Evolutionary conservation across 2,329 filamentous ascomycete genomes (phyloP).

Genomic region (Calycina marina): DNA sequence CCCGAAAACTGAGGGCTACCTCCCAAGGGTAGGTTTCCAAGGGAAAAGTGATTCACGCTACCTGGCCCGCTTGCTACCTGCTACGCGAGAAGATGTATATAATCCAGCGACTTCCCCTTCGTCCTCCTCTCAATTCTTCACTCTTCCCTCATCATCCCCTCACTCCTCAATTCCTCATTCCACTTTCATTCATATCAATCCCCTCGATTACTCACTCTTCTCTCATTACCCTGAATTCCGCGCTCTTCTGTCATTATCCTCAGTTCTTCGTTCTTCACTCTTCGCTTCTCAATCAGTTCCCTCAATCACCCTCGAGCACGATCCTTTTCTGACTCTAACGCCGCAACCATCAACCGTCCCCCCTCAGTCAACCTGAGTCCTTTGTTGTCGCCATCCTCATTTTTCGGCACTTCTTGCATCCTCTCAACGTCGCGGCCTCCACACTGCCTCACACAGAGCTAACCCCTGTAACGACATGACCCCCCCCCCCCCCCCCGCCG

Average conservation of each 20-base stretch:
- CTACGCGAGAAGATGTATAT: constrained; percentile 5
- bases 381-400: not conserved
- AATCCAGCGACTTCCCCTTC: not conserved
- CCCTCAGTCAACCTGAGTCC: not conserved
- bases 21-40: not conserved
- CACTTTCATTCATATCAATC: constrained; percentile 1
- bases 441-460: no score
- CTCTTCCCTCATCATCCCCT: not conserved
- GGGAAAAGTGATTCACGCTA: not conserved
- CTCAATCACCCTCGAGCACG: not conserved
- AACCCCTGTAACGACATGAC: not conserved
- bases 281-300: no score
- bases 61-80: not conserved
- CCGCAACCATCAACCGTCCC: not conserved
- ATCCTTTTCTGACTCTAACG: not conserved
- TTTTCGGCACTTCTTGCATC: not conserved
- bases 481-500: not conserved
- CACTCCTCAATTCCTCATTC: not conserved
- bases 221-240: no score
- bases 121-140: constrained; percentile 1
- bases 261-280: no score
- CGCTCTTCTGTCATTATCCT: no score
- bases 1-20: not conserved
- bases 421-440: no score
- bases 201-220: not conserved